Evolutionary conservation across 352 stramenopile species (phyloP), one percentile per base, ranked within the genome.

Genomic region (Phytophthora fragariaefolia): DNA sequence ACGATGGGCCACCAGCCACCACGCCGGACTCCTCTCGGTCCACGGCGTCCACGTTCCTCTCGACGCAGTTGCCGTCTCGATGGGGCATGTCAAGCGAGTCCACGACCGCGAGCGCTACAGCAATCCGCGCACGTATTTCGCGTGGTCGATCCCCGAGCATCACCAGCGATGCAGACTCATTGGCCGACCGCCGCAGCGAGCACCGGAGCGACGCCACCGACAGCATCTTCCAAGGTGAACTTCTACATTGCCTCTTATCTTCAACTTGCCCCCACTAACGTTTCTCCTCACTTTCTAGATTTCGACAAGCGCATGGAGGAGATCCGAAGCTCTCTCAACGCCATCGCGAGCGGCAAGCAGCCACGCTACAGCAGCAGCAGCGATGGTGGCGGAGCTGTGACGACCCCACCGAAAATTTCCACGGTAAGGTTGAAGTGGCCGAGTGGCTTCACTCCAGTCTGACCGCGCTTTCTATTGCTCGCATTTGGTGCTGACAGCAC

Each of bases 251-350:
- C 22, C 27, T 22, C 28, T 51, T 57, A 30, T 13, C 51, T 66
- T 73, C 42, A 65, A 66, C 57, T 54, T 65, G 22, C 1, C 26
- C 18, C 23, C 6, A 36, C 46, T 47, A 7, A 50, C 36, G 52
- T 45, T 50, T 63, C 51, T 57, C 38, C 20, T 48, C 61, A 28
- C 58, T 43, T 62, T 60, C 15, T 61, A 90, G 83, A 90, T 57
- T 89, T 90, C 40, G 83, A 92, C 56, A 74, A 74, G 48, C 79
- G 83, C 5, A 92, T 92, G 83, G 81, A 90, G 56, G 76, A 92
- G 58, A 89, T 90, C 27, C 83, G 83, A 1, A 71, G 71, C 43
- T 92, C 83, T 4, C 61, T 92, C 18, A 87, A 80, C 20, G 69
- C 77, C 27, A 87, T 92, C 17, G 77, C 80, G 3, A 69, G 60